A percentile compares a stretch with the other conserved stretches of the same genome.
These are phyloP conservation scores for Fusarium secorum DNA, from an alignment of 2,329 filamentous ascomycete genomes.

Conservation along the genomic window DNA sequence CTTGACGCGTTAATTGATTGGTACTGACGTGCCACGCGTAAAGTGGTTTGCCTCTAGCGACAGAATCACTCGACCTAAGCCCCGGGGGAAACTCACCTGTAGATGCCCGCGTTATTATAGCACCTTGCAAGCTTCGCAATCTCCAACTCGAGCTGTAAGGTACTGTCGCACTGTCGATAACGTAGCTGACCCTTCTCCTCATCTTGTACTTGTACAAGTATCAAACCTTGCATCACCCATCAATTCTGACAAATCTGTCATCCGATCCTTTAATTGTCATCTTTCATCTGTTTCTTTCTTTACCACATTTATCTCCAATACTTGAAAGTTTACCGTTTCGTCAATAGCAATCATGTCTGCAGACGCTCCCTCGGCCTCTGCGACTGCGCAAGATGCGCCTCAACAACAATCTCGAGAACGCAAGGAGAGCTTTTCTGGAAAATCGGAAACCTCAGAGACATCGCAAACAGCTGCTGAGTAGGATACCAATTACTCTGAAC, in stretches of 20 bases:
- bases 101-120: conserved; percentile 27
- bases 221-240: conserved; percentile 14
- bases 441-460: conserved; percentile 62
- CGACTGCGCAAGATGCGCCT: conserved; percentile 32
- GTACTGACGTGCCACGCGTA: conserved; percentile 48
- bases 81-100: fast-evolving
- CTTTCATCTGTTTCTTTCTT: neutral
- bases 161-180: neutral
- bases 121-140: neutral
- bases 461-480: conserved; percentile 80
- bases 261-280: neutral
- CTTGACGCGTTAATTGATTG: conserved; percentile 55
- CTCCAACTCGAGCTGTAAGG: neutral
- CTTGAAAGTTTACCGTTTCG: neutral
- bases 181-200: conserved; percentile 11
- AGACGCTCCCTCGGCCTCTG: conserved; percentile 47
- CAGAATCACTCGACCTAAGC: conserved; percentile 1
- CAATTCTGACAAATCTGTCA: neutral
- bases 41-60: conserved; percentile 41
- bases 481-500: neutral
- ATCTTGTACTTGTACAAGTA: conserved; percentile 4
- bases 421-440: conserved; percentile 66
- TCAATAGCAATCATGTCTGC: conserved; percentile 46
- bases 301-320: neutral
- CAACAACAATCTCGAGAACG: conserved; percentile 47